Evolutionary conservation across 1,139 yeast species (phyloP).

Genomic region (Geotrichum histeridarum): DNA sequence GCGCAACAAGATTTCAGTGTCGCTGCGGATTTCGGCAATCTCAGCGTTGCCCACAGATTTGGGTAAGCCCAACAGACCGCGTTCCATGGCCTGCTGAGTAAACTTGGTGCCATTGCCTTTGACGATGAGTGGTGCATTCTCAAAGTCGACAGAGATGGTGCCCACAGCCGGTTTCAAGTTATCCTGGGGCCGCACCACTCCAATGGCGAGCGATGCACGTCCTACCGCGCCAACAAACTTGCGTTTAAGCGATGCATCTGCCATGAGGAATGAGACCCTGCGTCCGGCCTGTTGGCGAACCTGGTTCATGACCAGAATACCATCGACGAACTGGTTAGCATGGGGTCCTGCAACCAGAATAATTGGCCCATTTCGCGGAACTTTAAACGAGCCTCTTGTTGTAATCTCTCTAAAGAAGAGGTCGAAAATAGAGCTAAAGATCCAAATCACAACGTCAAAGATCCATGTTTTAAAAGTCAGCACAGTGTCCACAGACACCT

Average conservation of each 20-base stretch:
- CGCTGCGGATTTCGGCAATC: constrained; percentile 62
- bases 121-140: constrained; percentile 43
- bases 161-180: constrained; percentile 61
- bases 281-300: constrained; percentile 67
- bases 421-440: constrained; percentile 42
- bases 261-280: constrained; percentile 79
- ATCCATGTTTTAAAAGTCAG: constrained; percentile 26
- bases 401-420: constrained; percentile 83
- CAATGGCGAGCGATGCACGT: constrained; percentile 71
- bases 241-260: constrained; percentile 69
- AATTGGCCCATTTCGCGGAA: constrained; percentile 79
- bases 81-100: constrained; percentile 56
- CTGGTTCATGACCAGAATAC: constrained; percentile 76
- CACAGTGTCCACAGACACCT: constrained; percentile 24
- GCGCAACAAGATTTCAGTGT: constrained; percentile 61
- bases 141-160: constrained; percentile 48
- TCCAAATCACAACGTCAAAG: constrained; percentile 39
- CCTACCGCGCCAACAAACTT: constrained; percentile 71
- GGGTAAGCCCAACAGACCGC: constrained; percentile 75
- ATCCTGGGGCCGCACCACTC: constrained; percentile 90
- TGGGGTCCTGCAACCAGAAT: constrained; percentile 97
- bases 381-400: constrained; percentile 83
- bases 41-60: constrained; percentile 74
- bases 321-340: constrained; percentile 95
- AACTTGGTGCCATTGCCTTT: constrained; percentile 67